phyloP scores from a whole-genome alignment of 2,329 filamentous ascomycete genomes.

The Ascochyta koolunga region DNA sequence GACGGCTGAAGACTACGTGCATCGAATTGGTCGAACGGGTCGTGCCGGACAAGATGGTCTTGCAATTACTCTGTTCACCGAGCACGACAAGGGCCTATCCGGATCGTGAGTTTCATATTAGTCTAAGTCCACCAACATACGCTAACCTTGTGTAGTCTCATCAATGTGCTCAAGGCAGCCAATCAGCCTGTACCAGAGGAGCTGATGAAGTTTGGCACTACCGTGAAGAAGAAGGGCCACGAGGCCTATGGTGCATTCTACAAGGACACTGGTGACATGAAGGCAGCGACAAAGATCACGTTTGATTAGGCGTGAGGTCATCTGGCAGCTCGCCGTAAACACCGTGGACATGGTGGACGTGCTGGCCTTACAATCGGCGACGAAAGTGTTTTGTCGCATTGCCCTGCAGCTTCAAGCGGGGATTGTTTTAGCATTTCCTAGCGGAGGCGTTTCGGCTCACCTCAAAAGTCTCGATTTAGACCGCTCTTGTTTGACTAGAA shows the following conservation, averaged over 20 bases:
- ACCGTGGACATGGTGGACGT: neutral
- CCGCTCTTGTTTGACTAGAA: slow-evolving; percentile 15
- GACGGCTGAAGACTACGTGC: slow-evolving; percentile 96
- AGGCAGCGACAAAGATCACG: slow-evolving; percentile 88
- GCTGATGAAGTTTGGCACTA: slow-evolving; percentile 93
- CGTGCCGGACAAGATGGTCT: slow-evolving; percentile 87
- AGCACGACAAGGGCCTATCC: slow-evolving; percentile 90
- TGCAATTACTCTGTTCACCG: slow-evolving; percentile 92
- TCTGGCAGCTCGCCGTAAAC: slow-evolving; percentile 5
- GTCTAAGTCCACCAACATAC: neutral
- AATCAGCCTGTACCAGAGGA: slow-evolving; percentile 90
- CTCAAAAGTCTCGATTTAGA: slow-evolving; percentile 21
- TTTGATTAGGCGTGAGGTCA: slow-evolving; percentile 65
- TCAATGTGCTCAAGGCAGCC: slow-evolving; percentile 94
- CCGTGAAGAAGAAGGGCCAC: slow-evolving; percentile 98
- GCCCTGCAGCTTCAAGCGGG: slow-evolving; percentile 22
- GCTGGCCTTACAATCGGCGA: slow-evolving; percentile 17
- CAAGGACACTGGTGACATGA: slow-evolving; percentile 84
- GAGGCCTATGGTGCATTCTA: slow-evolving; percentile 94
- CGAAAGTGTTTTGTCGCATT: slow-evolving; percentile 15
- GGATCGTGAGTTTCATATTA: slow-evolving; percentile 70
- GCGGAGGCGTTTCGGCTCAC: slow-evolving; percentile 33
- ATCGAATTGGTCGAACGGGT: slow-evolving; percentile 92
- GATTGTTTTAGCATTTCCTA: slow-evolving; percentile 24
- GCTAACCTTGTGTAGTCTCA: slow-evolving; percentile 63